phyloP scores from a whole-genome alignment of 2,329 filamentous ascomycete genomes.

The Leptosphaerulina australis region DNA sequence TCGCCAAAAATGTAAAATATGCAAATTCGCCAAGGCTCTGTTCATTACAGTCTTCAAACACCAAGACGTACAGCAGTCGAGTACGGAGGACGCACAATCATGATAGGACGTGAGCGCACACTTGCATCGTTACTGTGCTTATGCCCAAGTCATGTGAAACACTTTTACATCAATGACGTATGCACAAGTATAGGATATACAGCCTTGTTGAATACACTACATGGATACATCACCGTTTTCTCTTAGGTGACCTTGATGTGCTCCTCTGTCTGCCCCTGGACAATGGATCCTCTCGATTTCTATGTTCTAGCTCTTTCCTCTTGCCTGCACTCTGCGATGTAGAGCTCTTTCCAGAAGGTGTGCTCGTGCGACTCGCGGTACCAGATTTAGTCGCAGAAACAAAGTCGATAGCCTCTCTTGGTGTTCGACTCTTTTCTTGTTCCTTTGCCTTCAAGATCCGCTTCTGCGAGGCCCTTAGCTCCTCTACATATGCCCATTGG shows the following conservation, averaged over 20 bases:
- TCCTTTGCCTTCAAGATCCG: constrained; percentile 42
- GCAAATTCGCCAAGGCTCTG: constrained; percentile 9
- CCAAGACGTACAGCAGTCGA: not conserved
- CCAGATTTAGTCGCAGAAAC: constrained; percentile 39
- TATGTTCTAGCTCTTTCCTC: constrained; percentile 41
- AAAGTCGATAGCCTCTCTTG: constrained; percentile 43
- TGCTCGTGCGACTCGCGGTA: constrained; percentile 31
- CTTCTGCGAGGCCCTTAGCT: constrained; percentile 51
- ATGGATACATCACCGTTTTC: constrained; percentile 37
- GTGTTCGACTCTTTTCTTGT: constrained; percentile 35
- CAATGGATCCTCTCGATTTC: constrained; percentile 28
- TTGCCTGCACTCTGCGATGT: constrained; percentile 29
- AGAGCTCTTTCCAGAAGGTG: constrained; percentile 26
- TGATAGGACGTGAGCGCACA: not conserved
- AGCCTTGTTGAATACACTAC: not conserved
- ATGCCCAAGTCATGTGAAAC: not conserved
- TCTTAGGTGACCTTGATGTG: constrained; percentile 42
- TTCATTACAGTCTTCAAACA: not conserved
- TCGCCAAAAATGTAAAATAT: constrained; percentile 5
- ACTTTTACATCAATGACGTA: not conserved
- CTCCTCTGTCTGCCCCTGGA: constrained; percentile 27
- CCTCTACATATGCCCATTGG: constrained; percentile 52
- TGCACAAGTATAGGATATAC: not conserved
- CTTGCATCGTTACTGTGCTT: not conserved
- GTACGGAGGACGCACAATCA: not conserved